Base-by-base conservation (phyloP, 2,329 filamentous ascomycete genomes). In the Coccinonectria pachysandricola region DNA sequence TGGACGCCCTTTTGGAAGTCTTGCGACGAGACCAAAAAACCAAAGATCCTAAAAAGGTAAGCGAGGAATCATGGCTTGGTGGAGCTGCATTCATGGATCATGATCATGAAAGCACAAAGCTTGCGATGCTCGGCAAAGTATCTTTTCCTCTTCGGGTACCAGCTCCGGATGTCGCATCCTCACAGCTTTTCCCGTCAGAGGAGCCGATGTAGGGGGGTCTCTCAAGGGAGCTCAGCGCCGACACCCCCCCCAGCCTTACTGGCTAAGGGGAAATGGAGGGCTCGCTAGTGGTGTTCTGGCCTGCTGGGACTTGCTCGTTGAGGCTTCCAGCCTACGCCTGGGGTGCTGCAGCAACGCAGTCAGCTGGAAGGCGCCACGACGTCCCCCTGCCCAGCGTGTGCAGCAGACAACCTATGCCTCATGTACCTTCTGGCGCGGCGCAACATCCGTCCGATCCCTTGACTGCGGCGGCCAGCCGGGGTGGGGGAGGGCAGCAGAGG, bases 341-440 rank as follows among this genome's bases (percentile, higher is more conserved):
- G 12, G 25, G 24, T 21, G 18, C 27, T 26, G 20, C 28, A 34
- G 27, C 34, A 36, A 32, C 27, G 32, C 39, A 44, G 42, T 46
- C 43, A 46, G 43, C 43, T 46, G 42, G 40, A 42, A 28, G 28
- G 38, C 43, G 43, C 43, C 43, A 46, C 43, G 35, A 39, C 30
- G 31, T 27, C 37, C 42, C 43, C 40, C 42, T 33, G 42, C 35
- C 38, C 39, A 42, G 39, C 27, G 38, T 30, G 32, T 37, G 29
- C 30, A 40, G 27, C 17, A 39, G 27, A 37, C 30, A 36, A 36
- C 33, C 23, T 30, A 33, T 30, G 34, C 36, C 33, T 39, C 24
- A 17, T 17, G 23, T 25, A 17, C 14, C 23, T 25, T 11, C 5
- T 9, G 23, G 23, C 23, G 15, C 23, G 23, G 23, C 23, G 23